Evolutionary conservation across 345 rosid species (phyloP).

Genomic region (Zanthoxylum bungeanum): DNA sequence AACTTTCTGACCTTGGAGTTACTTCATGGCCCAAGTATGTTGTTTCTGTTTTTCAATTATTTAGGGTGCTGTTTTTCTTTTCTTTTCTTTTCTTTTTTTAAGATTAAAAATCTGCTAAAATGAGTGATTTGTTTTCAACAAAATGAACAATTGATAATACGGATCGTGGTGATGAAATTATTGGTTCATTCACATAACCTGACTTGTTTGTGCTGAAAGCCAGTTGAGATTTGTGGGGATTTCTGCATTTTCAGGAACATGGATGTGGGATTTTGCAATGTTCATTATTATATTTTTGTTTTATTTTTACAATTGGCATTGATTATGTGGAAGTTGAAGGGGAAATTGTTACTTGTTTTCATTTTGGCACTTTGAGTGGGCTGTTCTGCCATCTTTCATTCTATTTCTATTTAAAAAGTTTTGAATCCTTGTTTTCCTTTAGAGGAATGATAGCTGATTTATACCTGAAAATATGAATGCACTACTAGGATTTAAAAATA

Average conservation of each 20-base stretch:
- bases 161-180: not conserved
- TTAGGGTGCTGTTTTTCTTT: not conserved
- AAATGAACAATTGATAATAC: not conserved
- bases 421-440: not conserved
- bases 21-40: constrained; percentile 40
- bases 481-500: not conserved
- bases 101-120: not conserved
- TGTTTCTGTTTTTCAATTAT: not conserved
- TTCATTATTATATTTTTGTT: not conserved
- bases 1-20: constrained; percentile 36
- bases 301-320: not conserved
- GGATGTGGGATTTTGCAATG: not conserved
- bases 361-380: not conserved
- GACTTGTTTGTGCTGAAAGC: not conserved
- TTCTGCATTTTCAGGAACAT: not conserved
- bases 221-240: not conserved
- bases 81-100: not conserved
- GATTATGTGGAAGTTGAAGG: not conserved
- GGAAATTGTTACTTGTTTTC: not conserved
- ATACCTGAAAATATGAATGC: not conserved
- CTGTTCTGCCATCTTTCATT: not conserved
- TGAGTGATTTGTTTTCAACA: not conserved
- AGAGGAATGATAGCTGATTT: not conserved
- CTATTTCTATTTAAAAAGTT: not conserved
- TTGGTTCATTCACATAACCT: not conserved